A percentile compares a stretch with the other conserved stretches of the same genome.
Conservation (phyloP, 441 rosid genomes). For the Pelargonium cotyledonis region DNA sequence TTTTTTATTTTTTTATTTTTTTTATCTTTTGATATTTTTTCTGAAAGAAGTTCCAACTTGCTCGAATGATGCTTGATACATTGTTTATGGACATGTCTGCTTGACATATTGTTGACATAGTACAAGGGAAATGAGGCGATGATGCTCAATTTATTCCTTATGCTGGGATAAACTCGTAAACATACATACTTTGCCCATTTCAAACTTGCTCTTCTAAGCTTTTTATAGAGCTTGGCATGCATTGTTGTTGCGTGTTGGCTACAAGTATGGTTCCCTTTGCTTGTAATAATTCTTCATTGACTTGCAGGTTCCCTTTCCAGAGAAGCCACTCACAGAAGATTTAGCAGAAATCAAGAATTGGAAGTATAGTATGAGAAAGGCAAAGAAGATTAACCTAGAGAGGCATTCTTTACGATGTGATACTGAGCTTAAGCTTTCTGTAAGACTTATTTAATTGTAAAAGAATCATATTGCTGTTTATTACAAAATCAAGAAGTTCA, state of each 20-base stretch:
- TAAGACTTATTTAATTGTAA: conserved; percentile 32
- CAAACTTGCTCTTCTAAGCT: conserved; percentile 1
- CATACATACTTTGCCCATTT: neutral
- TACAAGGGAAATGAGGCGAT: no score
- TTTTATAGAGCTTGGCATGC: neutral
- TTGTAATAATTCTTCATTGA: neutral
- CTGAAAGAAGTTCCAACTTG: conserved; percentile 3
- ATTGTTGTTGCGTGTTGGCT: neutral
- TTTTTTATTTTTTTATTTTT: neutral
- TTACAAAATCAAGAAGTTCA: conserved; percentile 3
- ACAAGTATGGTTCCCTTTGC: conserved; percentile 7
- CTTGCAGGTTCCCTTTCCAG: conserved; percentile 64
- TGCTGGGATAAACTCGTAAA: neutral
- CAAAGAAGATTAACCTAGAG: conserved; percentile 69
- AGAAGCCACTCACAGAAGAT: conserved; percentile 68
- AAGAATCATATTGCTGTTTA: neutral
- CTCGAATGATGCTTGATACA: neutral
- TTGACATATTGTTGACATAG: no score
- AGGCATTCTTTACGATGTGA: conserved; percentile 96
- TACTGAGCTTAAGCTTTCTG: conserved; percentile 86
- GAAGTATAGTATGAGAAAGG: conserved; percentile 69
- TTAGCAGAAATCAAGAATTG: conserved; percentile 53
- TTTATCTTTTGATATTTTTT: neutral
- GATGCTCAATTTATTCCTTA: no score
- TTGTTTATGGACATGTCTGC: no score